Conservation (phyloP, 2,329 filamentous ascomycete genomes). For the Sporothrix mexicana region DNA sequence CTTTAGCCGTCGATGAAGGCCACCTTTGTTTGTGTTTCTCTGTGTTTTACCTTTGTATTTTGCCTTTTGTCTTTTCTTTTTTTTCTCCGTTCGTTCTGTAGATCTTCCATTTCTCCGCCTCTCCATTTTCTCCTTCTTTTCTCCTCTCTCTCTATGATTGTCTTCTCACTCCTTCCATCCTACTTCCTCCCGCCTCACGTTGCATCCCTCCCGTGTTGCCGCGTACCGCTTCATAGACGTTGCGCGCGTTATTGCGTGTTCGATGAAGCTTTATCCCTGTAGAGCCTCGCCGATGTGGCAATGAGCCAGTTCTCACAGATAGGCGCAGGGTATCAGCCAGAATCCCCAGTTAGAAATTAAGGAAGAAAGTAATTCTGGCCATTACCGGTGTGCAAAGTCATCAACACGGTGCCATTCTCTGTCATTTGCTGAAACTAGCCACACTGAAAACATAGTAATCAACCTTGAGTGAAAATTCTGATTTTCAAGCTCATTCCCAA, state of each 20-base stretch:
- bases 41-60: too few relatives aligned
- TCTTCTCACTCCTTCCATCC: neutral
- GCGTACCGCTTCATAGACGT: neutral
- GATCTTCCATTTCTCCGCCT: slow-evolving; percentile 8
- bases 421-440: too few relatives aligned
- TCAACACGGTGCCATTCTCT: too few relatives aligned
- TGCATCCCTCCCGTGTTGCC: slow-evolving; percentile 21
- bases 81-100: neutral
- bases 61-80: neutral
- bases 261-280: neutral
- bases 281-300: neutral
- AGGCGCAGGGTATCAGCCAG: too few relatives aligned
- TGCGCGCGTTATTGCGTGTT: neutral
- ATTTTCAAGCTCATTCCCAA: neutral
- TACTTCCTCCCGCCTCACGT: neutral
- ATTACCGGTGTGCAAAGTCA: too few relatives aligned
- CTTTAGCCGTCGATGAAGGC: neutral
- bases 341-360: too few relatives aligned
- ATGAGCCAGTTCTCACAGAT: neutral
- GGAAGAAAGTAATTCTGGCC: too few relatives aligned
- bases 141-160: neutral
- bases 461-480: too few relatives aligned
- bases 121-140: neutral
- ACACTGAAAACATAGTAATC: too few relatives aligned
- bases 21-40: too few relatives aligned